Percentiles rank a stretch among this genome's conserved stretches.
These are phyloP conservation scores for Cryptosporidium parvum DNA, from an alignment of 169 alveolate species.

Conservation along the genomic window DNA sequence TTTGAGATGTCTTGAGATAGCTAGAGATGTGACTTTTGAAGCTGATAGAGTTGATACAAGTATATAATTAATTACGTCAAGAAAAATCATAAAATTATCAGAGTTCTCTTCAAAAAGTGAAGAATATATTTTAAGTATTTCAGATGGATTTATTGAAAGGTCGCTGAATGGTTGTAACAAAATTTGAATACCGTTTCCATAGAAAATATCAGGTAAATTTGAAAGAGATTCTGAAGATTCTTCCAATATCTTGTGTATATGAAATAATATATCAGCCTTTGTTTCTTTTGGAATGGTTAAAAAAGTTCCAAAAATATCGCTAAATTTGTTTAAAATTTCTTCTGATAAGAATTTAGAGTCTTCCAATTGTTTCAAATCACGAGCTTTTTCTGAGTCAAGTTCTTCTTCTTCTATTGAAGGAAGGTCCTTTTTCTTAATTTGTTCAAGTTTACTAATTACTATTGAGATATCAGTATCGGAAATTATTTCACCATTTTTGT, in stretches of 20 bases:
- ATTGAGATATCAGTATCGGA: slow-evolving; percentile 12
- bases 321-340: slow-evolving; percentile 24
- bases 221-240: slow-evolving; percentile 7
- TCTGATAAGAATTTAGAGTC: slow-evolving; percentile 17
- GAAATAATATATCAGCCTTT: slow-evolving; percentile 42
- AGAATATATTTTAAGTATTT: slow-evolving; percentile 51
- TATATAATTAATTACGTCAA: slow-evolving; percentile 23
- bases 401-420: slow-evolving; percentile 58
- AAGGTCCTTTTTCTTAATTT: slow-evolving; percentile 2
- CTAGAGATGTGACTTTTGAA: slow-evolving; percentile 34
- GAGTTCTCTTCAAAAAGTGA: slow-evolving; percentile 47
- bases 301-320: slow-evolving; percentile 43
- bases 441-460: slow-evolving; percentile 13
- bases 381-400: not conserved
- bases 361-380: not conserved
- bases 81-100: slow-evolving; percentile 46
- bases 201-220: slow-evolving; percentile 54
- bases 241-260: slow-evolving; percentile 23
- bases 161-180: slow-evolving; percentile 45
- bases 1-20: slow-evolving; percentile 47
- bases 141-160: slow-evolving; percentile 47
- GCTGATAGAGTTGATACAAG: slow-evolving; percentile 7
- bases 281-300: slow-evolving; percentile 59
- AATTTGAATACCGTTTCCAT: slow-evolving; percentile 55
- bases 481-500: slow-evolving; percentile 18